These are phyloP conservation scores for Rhodotorula sp. DNA, from an alignment of 1,284 basidiomycete species.

Conservation along the genomic window DNA sequence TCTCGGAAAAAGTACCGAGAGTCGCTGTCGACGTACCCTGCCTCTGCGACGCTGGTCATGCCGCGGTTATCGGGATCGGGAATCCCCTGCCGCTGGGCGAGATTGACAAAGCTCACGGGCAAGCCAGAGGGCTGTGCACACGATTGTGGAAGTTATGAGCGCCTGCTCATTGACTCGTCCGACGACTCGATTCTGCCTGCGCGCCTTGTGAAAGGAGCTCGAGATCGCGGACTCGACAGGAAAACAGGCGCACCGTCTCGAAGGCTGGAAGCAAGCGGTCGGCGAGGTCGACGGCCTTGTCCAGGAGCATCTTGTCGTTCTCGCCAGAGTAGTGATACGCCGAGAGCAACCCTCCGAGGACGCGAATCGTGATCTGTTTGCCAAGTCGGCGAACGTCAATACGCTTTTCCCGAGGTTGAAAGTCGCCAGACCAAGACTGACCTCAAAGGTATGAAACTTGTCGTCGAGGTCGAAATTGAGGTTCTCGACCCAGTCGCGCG, in stretches of 20 bases:
- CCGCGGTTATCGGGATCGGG: slow-evolving; percentile 64
- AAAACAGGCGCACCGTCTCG: slow-evolving; percentile 55
- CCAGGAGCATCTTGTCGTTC: slow-evolving; percentile 65
- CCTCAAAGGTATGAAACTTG: slow-evolving; percentile 88
- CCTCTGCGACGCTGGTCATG: slow-evolving; percentile 77
- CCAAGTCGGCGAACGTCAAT: no score
- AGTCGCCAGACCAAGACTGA: slow-evolving; percentile 47
- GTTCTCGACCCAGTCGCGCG: slow-evolving; percentile 72
- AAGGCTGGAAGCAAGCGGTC: slow-evolving; percentile 83
- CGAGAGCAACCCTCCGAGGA: slow-evolving; percentile 77
- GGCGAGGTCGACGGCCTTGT: slow-evolving; percentile 73
- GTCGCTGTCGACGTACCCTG: slow-evolving; percentile 50
- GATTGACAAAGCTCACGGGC: slow-evolving; percentile 75
- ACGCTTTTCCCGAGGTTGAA: background rate
- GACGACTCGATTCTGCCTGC: background rate
- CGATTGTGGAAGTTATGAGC: no score
- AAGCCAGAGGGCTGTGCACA: slow-evolving; percentile 62
- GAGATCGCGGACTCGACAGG: slow-evolving; percentile 58
- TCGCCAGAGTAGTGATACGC: slow-evolving; percentile 65
- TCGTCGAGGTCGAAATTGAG: slow-evolving; percentile 76
- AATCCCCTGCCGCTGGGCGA: slow-evolving; percentile 64
- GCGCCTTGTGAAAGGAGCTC: background rate
- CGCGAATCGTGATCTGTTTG: slow-evolving; percentile 59
- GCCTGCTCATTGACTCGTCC: no score
- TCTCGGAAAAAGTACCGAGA: background rate